A percentile compares a stretch with the other conserved stretches of the same genome.
These are phyloP conservation scores for Caloboletus inedulis DNA, from an alignment of 1,284 basidiomycete species.

Conservation along the genomic window DNA sequence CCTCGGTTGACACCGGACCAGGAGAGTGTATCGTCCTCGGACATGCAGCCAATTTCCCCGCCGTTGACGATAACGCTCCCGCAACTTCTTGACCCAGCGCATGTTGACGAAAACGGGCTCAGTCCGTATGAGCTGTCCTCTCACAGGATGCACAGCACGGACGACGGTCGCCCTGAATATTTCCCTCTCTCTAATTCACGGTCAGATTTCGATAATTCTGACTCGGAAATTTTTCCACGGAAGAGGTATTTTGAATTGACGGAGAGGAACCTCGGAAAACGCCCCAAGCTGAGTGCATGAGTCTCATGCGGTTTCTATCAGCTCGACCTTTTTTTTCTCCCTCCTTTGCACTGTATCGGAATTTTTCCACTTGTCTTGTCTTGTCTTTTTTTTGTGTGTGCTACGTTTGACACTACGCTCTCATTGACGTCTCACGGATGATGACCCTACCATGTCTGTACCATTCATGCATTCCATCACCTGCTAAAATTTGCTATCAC, in stretches of 20 bases:
- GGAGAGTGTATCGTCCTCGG: slow-evolving; percentile 36
- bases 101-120: slow-evolving; percentile 24
- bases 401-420: slow-evolving; percentile 16
- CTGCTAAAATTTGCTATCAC: slow-evolving; percentile 16
- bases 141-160: slow-evolving; percentile 20
- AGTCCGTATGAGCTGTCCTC: slow-evolving; percentile 29
- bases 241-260: slow-evolving; percentile 25
- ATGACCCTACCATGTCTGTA: slow-evolving; percentile 24
- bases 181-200: slow-evolving; percentile 43
- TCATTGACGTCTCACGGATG: slow-evolving; percentile 23
- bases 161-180: slow-evolving; percentile 35
- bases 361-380: background rate
- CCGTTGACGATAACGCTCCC: slow-evolving; percentile 31
- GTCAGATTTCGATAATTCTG: slow-evolving; percentile 35
- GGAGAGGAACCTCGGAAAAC: slow-evolving; percentile 29
- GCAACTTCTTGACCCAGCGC: slow-evolving; percentile 29
- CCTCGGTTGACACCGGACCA: slow-evolving; percentile 34
- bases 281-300: slow-evolving; percentile 30
- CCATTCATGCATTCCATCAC: slow-evolving; percentile 27
- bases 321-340: background rate
- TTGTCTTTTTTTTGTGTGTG: background rate
- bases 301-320: slow-evolving; percentile 1
- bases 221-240: slow-evolving; percentile 23
- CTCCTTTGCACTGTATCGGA: background rate
- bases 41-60: slow-evolving; percentile 35